These are phyloP conservation scores for Kwoniella sp. DNA, from an alignment of 768 basidiomycete genomes.

Conservation along the genomic window DNA sequence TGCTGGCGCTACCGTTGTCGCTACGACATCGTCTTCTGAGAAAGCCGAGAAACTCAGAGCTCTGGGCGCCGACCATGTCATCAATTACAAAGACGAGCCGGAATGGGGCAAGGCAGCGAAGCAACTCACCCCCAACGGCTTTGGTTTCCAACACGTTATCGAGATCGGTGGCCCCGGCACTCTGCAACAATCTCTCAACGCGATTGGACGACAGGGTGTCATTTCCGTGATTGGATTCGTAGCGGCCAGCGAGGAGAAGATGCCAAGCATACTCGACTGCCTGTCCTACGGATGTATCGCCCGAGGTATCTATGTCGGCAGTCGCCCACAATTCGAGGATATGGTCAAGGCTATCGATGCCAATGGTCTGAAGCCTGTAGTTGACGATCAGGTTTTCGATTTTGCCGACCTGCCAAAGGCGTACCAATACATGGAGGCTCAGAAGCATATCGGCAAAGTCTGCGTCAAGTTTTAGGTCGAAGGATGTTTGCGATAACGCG, in stretches of 20 bases:
- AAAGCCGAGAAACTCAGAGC: constrained; percentile 24
- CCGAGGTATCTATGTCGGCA: constrained; percentile 23
- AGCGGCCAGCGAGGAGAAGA: constrained; percentile 9
- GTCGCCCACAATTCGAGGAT: constrained; percentile 15
- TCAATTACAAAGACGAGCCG: constrained; percentile 30
- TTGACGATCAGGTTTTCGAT: constrained; percentile 63
- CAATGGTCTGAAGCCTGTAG: constrained; percentile 25
- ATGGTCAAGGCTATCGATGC: constrained; percentile 21
- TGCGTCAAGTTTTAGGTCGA: constrained; percentile 55
- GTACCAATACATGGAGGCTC: constrained; percentile 61
- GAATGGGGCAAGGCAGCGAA: constrained; percentile 27
- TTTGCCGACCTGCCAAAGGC: constrained; percentile 63
- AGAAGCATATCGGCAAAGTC: constrained; percentile 66
- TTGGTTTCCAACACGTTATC: constrained; percentile 34
- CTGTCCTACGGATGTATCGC: constrained; percentile 16
- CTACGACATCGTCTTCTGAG: constrained; percentile 27
- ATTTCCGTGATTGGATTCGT: constrained; percentile 32
- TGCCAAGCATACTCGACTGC: constrained; percentile 15
- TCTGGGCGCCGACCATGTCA: constrained; percentile 33
- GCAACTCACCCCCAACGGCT: constrained; percentile 21
- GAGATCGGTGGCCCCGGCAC: constrained; percentile 36
- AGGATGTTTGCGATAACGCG: not conserved
- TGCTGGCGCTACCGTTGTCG: constrained; percentile 25
- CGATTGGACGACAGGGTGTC: constrained; percentile 26
- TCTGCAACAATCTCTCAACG: constrained; percentile 27